Base-by-base conservation (phyloP, 371 early-diverging fungal genomes). In the Lichtheimia ornata region DNA sequence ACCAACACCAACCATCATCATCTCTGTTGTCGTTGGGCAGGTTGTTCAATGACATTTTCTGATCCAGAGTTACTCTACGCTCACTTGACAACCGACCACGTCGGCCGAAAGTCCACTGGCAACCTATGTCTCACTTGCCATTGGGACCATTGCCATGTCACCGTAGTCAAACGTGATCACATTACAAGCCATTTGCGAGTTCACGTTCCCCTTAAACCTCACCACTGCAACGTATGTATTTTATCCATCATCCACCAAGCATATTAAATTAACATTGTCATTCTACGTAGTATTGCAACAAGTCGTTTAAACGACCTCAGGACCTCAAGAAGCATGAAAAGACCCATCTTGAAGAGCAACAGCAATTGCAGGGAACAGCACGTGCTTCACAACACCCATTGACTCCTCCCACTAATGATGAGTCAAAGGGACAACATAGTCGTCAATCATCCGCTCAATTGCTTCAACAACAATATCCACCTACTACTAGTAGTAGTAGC, bases 171-270 rank as follows among this genome's bases (percentile, higher is more conserved):
- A 77, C 77, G 97, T 66, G 97, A 97, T 77, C 97, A 97, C 70
- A 91, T 96, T 59, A 96, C 95, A 14, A 92, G 92, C 18, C 97
- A 97, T 68, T 71, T 96, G 55, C 82, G 95, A 56, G 91, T 94
- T 18, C 97, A 97, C 70, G 87, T 97, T 20, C 88, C 94, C 11
- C 85, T 93, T 44, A 95, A 94, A 72, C 96, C 96, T 14, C 86
- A 92, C 75, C 78, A 69, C 43, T 97, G 97, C 72, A 69, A 66
- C 59, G 86, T 87, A 83, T 56, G 58, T 62, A 13, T 17, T 28
- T 41, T 58, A 17, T 35, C 12, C 3, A 9, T 15, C 20, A 12
- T 41, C 3, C 5, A n/a, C 0, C 4, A 1, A 56, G 14, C 1
- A 3, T 15, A 4, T 2, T 15, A 25, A 41, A 22, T 7, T 27